Base-by-base conservation (phyloP, 352 stramenopile genomes). In the Globisporangium okanoganense region DNA sequence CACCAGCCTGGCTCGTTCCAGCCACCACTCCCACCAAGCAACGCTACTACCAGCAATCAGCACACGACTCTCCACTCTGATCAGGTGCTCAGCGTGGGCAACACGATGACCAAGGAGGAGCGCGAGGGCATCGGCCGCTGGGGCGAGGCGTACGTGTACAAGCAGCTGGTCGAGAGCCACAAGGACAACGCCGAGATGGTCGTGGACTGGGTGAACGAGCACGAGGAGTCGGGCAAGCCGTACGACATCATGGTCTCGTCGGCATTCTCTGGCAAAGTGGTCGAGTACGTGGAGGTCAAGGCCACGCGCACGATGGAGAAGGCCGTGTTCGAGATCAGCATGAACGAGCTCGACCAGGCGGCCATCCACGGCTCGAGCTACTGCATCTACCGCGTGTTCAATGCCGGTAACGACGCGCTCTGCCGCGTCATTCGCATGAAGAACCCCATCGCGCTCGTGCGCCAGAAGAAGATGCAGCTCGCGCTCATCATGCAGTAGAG, bases 201-300 rank as follows among this genome's bases (percentile, higher is more conserved):
- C 3, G 54, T 90, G 53, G 71, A 75, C 56, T 95, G 86, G 86
- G 68, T 95, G 29, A 95, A 95, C 58, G 68, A 87, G 31, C 47
- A 82, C 18, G 71, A 88, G n/a, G 86, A 95, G 60, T 94, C 86
- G 5, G 86, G 86, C 14, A 73, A 87, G 24, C 86, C 86, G 18
- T 95, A 95, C 66, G 86, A 95, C 63, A 72, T 95, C 35, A 84
- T 67, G 2, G 54, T 94, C 14, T 83, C 77, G n/a, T n/a, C n/a
- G n/a, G n/a, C n/a, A 14, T 72, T 51, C 10, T 68, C 49, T 29
- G 78, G 73, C 25, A 74, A 70, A 31, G 67, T 89, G 36, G 70
- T 86, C 52, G 84, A 95, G 70, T 95, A 89, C 65, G 75, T 94
- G 31, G 86, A 95, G 61, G 86, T 95, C 45, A 95, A 95, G 57